Conservation (phyloP, 1,284 basidiomycete genomes). For the Neotropicomus parvogracilis region DNA sequence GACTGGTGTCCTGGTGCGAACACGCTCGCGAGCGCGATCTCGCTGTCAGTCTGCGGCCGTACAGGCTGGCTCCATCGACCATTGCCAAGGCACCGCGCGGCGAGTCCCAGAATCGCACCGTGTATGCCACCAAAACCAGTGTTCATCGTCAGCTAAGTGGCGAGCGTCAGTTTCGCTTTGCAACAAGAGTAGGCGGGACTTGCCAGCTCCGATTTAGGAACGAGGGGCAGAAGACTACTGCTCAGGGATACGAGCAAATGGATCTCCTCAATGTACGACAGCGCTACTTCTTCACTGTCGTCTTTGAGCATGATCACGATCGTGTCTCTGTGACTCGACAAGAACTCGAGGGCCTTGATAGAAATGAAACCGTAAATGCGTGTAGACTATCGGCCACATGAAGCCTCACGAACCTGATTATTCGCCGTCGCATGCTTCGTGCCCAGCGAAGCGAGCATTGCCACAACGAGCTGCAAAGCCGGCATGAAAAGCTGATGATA, state of each 20-base stretch:
- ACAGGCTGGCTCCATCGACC: slow-evolving; percentile 59
- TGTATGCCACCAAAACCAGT: slow-evolving; percentile 84
- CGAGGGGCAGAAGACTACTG: slow-evolving; percentile 58
- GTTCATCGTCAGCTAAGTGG: slow-evolving; percentile 51
- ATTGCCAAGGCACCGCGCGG: slow-evolving; percentile 70
- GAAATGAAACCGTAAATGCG: neutral
- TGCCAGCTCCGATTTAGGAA: slow-evolving; percentile 77
- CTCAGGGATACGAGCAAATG: slow-evolving; percentile 73
- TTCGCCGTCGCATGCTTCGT: slow-evolving; percentile 59
- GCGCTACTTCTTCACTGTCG: slow-evolving; percentile 58
- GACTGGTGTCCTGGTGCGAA: slow-evolving; percentile 52
- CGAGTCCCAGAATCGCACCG: slow-evolving; percentile 71
- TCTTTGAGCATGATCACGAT: slow-evolving; percentile 76
- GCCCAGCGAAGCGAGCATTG: slow-evolving; percentile 67
- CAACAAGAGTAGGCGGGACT: slow-evolving; percentile 27
- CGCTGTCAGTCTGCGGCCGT: slow-evolving; percentile 67
- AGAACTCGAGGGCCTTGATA: slow-evolving; percentile 66
- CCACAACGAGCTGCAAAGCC: slow-evolving; percentile 74
- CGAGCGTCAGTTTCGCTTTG: slow-evolving; percentile 4
- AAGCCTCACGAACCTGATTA: slow-evolving; percentile 52
- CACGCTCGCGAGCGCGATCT: slow-evolving; percentile 54
- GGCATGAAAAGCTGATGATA: slow-evolving; percentile 89
- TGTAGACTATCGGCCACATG: neutral
- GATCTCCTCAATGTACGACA: slow-evolving; percentile 71
- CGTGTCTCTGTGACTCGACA: slow-evolving; percentile 77